Percentiles rank a stretch among this genome's conserved stretches.
Evolutionary conservation across 2,329 filamentous ascomycete species (phyloP).

Genomic region (Zelopaecilomyces penicillatus): DNA sequence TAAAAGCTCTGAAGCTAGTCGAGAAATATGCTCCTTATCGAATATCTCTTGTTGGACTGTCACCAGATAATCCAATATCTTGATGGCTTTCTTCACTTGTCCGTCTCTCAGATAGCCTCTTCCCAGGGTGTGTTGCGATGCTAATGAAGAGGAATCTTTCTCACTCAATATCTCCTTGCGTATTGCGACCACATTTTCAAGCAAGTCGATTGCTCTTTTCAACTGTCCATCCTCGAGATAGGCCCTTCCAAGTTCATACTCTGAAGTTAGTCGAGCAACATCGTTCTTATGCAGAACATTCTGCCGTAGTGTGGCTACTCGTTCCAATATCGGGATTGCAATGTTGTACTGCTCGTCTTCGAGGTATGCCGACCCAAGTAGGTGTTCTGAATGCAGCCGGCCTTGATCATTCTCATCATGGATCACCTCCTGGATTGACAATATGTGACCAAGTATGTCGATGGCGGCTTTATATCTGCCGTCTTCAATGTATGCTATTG

Average conservation of each 20-base stretch:
- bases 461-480: slow-evolving; percentile 1
- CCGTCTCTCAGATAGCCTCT: too few species aligned
- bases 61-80: slow-evolving; percentile 4
- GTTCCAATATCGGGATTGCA: slow-evolving; percentile 1
- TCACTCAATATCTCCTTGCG: slow-evolving; percentile 1
- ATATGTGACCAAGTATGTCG: slow-evolving; percentile 3
- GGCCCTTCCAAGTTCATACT: neutral
- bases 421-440: neutral
- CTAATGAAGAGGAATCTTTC: slow-evolving; percentile 5
- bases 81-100: slow-evolving; percentile 1
- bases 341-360: neutral
- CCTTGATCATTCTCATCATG: neutral
- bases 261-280: neutral
- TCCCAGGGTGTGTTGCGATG: neutral
- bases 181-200: slow-evolving; percentile 15
- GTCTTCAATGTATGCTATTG: slow-evolving; percentile 1
- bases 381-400: slow-evolving; percentile 1
- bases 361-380: slow-evolving; percentile 4
- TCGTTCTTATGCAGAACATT: neutral
- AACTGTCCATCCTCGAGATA: slow-evolving; percentile 5
- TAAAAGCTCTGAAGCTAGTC: slow-evolving; percentile 2
- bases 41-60: neutral
- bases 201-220: slow-evolving; percentile 14
- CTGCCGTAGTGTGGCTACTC: neutral
- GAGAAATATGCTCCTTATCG: neutral